A percentile compares a stretch with the other conserved stretches of the same genome.
Conservation (phyloP, 2,329 filamentous ascomycete species). For the Exophiala calicioides region DNA sequence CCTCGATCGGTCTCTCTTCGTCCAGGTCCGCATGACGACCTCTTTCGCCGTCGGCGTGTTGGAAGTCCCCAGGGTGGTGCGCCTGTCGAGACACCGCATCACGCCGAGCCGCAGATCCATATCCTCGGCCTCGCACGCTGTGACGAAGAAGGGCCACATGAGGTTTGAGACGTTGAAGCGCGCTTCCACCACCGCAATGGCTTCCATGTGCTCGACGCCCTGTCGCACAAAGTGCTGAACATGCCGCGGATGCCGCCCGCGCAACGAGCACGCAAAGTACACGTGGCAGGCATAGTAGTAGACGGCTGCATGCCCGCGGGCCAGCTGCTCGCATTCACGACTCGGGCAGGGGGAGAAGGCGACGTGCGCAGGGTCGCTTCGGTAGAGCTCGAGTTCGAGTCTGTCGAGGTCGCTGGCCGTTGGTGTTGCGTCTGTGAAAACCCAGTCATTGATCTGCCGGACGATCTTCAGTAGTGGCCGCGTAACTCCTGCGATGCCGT, state of each 20-base stretch:
- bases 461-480: background rate
- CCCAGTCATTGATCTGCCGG: background rate
- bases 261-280: background rate
- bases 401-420: background rate
- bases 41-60: no score
- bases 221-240: background rate
- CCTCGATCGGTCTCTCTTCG: no score
- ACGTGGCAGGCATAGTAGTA: background rate
- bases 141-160: background rate
- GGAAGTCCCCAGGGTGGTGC: no score
- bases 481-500: no score
- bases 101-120: background rate
- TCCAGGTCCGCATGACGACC: no score
- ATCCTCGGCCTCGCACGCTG: background rate
- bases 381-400: background rate
- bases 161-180: background rate
- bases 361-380: background rate
- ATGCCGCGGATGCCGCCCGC: background rate
- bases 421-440: background rate
- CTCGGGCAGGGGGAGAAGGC: background rate
- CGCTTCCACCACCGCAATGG: background rate
- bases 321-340: background rate
- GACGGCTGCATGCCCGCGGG: background rate
- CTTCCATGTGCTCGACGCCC: background rate
- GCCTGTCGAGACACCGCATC: background rate